These are phyloP conservation scores for Penicillium sp. DNA, from an alignment of 2,329 filamentous ascomycete species.

Conservation along the genomic window DNA sequence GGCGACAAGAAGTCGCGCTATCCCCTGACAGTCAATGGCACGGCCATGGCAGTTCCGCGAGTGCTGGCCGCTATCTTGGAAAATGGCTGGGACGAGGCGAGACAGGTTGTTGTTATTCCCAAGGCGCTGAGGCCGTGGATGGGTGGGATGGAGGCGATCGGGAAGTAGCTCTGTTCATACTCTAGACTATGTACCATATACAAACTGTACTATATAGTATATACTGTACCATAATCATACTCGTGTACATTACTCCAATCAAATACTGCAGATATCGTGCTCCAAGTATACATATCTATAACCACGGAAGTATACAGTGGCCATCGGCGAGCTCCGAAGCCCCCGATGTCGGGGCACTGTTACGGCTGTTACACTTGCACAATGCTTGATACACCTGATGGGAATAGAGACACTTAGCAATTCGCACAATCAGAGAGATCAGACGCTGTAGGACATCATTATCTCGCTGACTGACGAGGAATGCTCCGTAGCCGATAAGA, in stretches of 20 bases:
- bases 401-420: slow-evolving; percentile 2
- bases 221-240: too few relatives aligned
- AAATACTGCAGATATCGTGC: background rate
- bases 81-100: slow-evolving; percentile 76
- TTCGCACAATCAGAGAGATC: background rate
- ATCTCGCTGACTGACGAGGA: background rate
- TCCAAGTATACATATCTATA: too few relatives aligned
- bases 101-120: slow-evolving; percentile 67
- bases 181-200: background rate
- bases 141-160: slow-evolving; percentile 68
- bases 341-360: slow-evolving; percentile 1
- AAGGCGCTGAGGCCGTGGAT: slow-evolving; percentile 79
- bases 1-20: slow-evolving; percentile 57
- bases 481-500: slow-evolving; percentile 8
- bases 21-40: slow-evolving; percentile 90
- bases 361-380: background rate
- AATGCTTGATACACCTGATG: slow-evolving; percentile 5
- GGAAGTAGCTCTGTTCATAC: slow-evolving; percentile 18
- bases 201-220: background rate
- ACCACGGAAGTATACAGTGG: too few relatives aligned
- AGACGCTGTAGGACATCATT: too few relatives aligned
- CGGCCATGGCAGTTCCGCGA: slow-evolving; percentile 83
- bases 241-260: background rate
- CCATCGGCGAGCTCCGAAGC: slow-evolving; percentile 13
- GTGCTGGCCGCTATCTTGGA: slow-evolving; percentile 87